Evolutionary conservation across 345 rosid species (phyloP).

Genomic region (Eucalyptus sp.): DNA sequence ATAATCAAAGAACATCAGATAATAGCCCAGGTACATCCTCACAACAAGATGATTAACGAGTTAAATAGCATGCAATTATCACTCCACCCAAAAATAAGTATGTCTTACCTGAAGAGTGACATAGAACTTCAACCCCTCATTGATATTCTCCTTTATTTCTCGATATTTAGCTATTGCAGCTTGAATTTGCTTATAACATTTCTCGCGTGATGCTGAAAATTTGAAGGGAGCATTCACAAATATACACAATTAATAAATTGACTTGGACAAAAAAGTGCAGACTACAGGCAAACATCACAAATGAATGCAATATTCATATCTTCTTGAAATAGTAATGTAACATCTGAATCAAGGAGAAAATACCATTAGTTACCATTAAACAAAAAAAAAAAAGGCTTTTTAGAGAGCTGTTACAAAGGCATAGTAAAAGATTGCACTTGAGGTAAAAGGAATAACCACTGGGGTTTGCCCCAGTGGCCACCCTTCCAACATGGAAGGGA

Average conservation of each 20-base stretch:
- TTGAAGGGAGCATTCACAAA: background rate
- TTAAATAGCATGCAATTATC: background rate
- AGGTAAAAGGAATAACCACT: background rate
- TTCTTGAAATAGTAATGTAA: background rate
- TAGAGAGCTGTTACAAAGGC: background rate
- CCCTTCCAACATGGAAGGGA: too few species aligned
- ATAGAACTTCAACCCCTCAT: slow-evolving; percentile 94
- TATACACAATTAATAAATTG: background rate
- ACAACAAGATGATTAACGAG: background rate
- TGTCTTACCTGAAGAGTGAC: slow-evolving; percentile 83
- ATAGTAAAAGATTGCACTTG: background rate
- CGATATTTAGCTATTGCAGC: slow-evolving; percentile 82
- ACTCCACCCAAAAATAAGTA: background rate
- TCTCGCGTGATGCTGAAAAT: slow-evolving; percentile 72
- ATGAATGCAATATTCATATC: background rate
- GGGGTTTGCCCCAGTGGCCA: too few species aligned
- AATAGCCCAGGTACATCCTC: background rate
- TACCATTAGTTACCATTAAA: background rate
- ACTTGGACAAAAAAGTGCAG: background rate
- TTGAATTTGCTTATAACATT: slow-evolving; percentile 86
- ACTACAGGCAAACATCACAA: background rate
- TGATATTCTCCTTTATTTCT: slow-evolving; percentile 93
- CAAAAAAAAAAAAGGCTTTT: background rate
- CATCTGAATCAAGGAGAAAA: background rate
- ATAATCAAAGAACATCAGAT: background rate